phyloP scores from a whole-genome alignment of 176 grass and related monocot genomes.

The Melocanna baccifera region DNA sequence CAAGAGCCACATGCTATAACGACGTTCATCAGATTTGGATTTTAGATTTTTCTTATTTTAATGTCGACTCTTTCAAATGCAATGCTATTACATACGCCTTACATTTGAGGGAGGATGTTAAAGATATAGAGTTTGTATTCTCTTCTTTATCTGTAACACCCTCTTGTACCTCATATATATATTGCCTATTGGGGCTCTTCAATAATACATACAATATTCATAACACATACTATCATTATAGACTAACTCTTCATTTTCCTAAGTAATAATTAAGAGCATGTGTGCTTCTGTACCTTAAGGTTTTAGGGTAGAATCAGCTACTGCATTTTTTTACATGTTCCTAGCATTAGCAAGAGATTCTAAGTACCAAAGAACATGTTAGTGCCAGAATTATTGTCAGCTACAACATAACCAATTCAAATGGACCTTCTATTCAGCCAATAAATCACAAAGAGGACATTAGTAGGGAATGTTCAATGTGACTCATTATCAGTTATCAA shows the following conservation, averaged over 20 bases:
- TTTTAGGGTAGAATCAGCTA: not conserved
- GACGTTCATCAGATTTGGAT: too few species aligned
- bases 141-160: too few species aligned
- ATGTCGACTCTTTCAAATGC: too few species aligned
- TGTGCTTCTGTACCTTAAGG: not conserved
- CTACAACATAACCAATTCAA: not conserved
- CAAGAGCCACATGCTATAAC: too few species aligned
- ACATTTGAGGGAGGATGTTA: too few species aligned
- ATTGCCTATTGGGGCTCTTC: too few species aligned
- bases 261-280: not conserved
- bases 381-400: not conserved
- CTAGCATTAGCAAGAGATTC: not conserved
- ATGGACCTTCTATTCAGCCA: not conserved
- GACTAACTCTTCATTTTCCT: not conserved
- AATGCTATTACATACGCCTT: too few species aligned
- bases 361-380: not conserved
- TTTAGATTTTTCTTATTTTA: too few species aligned
- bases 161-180: too few species aligned
- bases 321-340: not conserved
- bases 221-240: not conserved
- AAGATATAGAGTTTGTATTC: too few species aligned
- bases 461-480: not conserved
- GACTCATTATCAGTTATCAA: not conserved
- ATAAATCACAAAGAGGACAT: not conserved
- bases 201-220: too few species aligned